These are phyloP conservation scores for Aspergillus baeticus DNA, from an alignment of 495 filamentous ascomycete genomes.

Conservation along the genomic window DNA sequence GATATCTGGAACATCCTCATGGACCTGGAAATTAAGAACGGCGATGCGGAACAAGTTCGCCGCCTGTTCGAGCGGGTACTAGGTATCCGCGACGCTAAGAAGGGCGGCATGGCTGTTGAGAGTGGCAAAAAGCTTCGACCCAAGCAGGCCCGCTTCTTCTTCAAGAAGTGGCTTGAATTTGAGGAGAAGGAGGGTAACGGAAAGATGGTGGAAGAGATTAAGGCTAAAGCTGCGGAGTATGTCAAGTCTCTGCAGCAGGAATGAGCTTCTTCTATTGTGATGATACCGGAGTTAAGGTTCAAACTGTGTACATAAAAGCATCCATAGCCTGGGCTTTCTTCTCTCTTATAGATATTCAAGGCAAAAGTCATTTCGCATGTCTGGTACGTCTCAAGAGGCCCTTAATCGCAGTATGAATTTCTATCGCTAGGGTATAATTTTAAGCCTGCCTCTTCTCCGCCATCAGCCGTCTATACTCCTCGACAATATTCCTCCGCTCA, in stretches of 20 bases:
- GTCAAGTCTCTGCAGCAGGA: conserved; percentile 54
- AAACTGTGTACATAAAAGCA: conserved; percentile 15
- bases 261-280: conserved; percentile 6
- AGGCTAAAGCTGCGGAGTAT: conserved; percentile 71
- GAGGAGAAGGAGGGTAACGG: conserved; percentile 70
- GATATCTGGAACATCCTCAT: conserved; percentile 91
- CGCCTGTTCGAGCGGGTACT: conserved; percentile 79
- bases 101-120: conserved; percentile 43
- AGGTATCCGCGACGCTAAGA: conserved; percentile 52
- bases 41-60: conserved; percentile 63
- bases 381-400: conserved; percentile 1
- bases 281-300: conserved; percentile 11
- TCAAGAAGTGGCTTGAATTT: conserved; percentile 78
- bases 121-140: conserved; percentile 57
- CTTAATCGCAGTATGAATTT: background rate
- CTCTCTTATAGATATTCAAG: conserved; percentile 6
- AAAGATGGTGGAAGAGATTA: conserved; percentile 70
- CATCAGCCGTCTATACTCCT: conserved; percentile 81
- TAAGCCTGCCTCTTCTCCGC: conserved; percentile 51
- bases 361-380: conserved; percentile 6
- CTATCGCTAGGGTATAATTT: conserved; percentile 8
- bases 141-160: conserved; percentile 75
- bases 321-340: conserved; percentile 7
- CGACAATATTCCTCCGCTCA: conserved; percentile 73
- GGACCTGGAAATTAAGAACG: conserved; percentile 75